Conservation (phyloP, 768 basidiomycete species). For the Amanita rubescens region DNA sequence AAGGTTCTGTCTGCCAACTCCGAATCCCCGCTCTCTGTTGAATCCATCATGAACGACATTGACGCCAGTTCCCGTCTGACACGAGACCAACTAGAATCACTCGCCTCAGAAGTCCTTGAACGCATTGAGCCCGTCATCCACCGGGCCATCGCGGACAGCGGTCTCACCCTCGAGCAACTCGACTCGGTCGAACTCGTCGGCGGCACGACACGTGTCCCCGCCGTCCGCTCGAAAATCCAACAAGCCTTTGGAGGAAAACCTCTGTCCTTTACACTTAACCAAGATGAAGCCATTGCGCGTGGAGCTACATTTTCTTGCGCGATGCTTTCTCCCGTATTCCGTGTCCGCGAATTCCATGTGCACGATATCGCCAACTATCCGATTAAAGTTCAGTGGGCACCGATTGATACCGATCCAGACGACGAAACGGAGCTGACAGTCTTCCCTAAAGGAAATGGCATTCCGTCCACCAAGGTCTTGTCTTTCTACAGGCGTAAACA, state of each 20-base stretch:
- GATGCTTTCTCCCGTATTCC: constrained; percentile 95
- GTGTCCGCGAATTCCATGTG: constrained; percentile 90
- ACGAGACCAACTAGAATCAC: constrained; percentile 75
- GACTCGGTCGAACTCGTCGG: constrained; percentile 91
- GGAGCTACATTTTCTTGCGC: constrained; percentile 97
- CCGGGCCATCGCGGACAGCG: constrained; percentile 73
- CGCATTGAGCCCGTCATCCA: constrained; percentile 72
- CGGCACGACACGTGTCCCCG: constrained; percentile 87
- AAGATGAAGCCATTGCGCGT: constrained; percentile 94
- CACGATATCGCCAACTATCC: constrained; percentile 84
- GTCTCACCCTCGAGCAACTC: constrained; percentile 76
- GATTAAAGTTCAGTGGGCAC: constrained; percentile 86
- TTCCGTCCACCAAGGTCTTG: constrained; percentile 93
- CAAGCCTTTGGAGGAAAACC: constrained; percentile 73
- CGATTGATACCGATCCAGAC: constrained; percentile 63
- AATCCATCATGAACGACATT: constrained; percentile 93
- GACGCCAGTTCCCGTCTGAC: constrained; percentile 84
- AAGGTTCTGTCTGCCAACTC: constrained; percentile 93
- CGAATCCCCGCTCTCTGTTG: constrained; percentile 85
- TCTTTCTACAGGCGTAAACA: constrained; percentile 87
- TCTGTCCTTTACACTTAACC: constrained; percentile 92
- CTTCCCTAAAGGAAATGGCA: constrained; percentile 76
- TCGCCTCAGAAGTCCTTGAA: constrained; percentile 70
- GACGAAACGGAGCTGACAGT: constrained; percentile 91
- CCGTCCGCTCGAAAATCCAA: constrained; percentile 84